phyloP scores from a whole-genome alignment of 331 rosid species.

The Prunus yedoensis region DNA sequence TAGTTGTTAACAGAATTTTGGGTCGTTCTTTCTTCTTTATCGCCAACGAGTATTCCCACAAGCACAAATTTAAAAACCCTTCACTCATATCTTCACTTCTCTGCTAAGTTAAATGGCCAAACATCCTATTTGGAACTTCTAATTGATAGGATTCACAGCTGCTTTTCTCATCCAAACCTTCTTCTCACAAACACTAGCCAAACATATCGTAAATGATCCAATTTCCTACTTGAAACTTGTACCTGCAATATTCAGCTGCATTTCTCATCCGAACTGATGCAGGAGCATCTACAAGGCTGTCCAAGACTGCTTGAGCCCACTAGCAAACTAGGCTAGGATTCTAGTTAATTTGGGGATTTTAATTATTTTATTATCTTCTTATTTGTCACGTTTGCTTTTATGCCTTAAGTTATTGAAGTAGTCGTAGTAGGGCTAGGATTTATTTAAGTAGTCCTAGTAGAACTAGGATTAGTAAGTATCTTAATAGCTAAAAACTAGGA shows the following conservation, averaged over 20 bases:
- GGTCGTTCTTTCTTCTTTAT: neutral
- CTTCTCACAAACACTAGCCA: neutral
- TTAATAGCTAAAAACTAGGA: too few relatives aligned
- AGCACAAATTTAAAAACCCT: neutral
- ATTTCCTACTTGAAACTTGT: neutral
- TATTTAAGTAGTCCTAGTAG: too few relatives aligned
- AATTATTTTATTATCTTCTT: too few relatives aligned
- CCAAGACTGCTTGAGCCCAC: too few relatives aligned
- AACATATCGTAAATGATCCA: neutral
- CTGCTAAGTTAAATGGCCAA: neutral
- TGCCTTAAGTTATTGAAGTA: too few relatives aligned
- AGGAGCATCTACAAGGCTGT: too few relatives aligned
- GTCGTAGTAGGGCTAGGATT: too few relatives aligned
- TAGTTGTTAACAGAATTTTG: neutral
- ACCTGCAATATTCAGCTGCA: neutral
- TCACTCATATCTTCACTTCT: neutral
- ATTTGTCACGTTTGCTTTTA: too few relatives aligned
- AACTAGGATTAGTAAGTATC: too few relatives aligned
- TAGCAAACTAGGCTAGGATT: too few relatives aligned
- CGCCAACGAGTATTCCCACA: neutral
- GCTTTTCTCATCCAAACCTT: conserved; percentile 1
- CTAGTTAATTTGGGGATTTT: too few relatives aligned
- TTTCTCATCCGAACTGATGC: neutral
- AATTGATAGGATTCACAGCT: neutral
- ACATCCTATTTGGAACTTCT: neutral